A percentile compares a stretch with the other conserved stretches of the same genome.
Evolutionary conservation across 306 rosid genomes (phyloP).

Genomic region (Sphenostylis stenocarpa): DNA sequence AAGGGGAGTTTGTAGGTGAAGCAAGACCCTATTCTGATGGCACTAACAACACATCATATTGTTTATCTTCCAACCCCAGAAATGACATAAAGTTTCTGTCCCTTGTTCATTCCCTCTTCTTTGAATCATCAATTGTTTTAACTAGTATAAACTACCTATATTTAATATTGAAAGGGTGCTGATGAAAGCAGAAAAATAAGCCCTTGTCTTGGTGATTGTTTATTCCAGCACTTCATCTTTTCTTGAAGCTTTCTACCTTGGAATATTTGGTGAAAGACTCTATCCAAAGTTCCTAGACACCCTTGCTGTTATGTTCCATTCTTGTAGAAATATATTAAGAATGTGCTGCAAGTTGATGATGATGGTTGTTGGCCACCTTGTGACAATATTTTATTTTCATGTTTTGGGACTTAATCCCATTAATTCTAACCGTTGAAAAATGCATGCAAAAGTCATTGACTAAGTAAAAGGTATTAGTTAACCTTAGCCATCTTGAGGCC

Average conservation of each 20-base stretch:
- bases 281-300: not conserved
- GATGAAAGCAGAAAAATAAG: slow-evolving; percentile 6
- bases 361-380: slow-evolving; percentile 7
- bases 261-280: slow-evolving; percentile 1
- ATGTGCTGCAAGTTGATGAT: not conserved
- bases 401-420: not conserved
- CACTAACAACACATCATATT: not conserved
- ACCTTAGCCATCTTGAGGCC: slow-evolving; percentile 24
- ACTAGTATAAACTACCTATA: not conserved
- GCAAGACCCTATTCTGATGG: not conserved
- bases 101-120: slow-evolving; percentile 19
- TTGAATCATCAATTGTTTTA: not conserved
- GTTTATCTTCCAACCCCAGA: not conserved
- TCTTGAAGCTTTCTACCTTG: not conserved
- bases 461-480: slow-evolving; percentile 34
- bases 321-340: not conserved
- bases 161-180: slow-evolving; percentile 3
- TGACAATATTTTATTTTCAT: not conserved
- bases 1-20: not conserved
- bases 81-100: not conserved
- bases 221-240: slow-evolving; percentile 13
- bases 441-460: slow-evolving; percentile 25
- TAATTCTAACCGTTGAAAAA: slow-evolving; percentile 5
- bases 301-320: not conserved
- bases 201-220: slow-evolving; percentile 4